Conservation (phyloP, 2,329 filamentous ascomycete genomes). For the Colletotrichum cordylinicola region DNA sequence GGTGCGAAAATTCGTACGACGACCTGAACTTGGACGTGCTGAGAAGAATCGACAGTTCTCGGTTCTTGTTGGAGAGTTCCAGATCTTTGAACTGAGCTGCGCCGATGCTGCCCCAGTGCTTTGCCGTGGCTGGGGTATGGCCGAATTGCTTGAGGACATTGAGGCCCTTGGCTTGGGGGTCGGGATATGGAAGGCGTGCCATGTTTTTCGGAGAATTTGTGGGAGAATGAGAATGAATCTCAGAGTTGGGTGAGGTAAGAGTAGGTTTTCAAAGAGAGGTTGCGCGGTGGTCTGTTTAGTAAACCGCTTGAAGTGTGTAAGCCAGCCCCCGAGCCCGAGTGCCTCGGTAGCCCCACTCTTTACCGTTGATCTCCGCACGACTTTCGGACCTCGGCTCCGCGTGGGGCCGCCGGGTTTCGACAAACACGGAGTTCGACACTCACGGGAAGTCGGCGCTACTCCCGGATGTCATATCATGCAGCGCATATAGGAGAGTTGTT, state of each 20-base stretch:
- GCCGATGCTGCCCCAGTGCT: neutral
- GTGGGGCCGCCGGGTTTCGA: neutral
- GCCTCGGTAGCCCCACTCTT: neutral
- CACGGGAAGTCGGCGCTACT: neutral
- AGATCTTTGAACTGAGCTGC: neutral
- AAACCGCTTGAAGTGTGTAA: neutral
- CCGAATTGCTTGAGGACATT: neutral
- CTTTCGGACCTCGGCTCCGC: neutral
- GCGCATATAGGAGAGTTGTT: neutral
- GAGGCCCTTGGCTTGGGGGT: neutral
- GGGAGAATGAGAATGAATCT: neutral
- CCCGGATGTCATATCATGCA: neutral
- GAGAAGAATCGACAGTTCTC: neutral
- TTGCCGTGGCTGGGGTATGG: neutral
- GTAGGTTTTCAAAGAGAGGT: neutral
- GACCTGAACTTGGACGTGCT: neutral
- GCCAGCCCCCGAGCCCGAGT: neutral
- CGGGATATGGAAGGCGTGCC: neutral
- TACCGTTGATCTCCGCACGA: neutral
- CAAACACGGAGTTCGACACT: neutral
- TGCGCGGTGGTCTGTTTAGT: neutral
- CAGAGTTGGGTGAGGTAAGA: no score
- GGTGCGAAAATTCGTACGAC: neutral
- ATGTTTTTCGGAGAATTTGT: neutral
- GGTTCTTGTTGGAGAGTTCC: neutral